Conservation (phyloP, 202 grass and related monocot genomes). For the Digitaria exilis region DNA sequence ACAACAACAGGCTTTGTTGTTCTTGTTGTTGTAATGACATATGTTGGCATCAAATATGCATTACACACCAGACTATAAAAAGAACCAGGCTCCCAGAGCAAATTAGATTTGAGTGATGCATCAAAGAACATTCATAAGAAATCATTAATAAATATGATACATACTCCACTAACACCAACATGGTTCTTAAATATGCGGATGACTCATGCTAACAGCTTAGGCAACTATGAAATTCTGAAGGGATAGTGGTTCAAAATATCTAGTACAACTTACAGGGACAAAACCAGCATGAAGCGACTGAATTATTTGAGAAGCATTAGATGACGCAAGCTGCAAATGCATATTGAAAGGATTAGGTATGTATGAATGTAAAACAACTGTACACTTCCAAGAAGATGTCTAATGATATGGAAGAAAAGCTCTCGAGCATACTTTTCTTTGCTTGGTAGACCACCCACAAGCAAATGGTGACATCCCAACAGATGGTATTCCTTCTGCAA, state of each 20-base stretch:
- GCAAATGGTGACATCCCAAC: slow-evolving; percentile 95
- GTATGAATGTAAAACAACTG: slow-evolving; percentile 17
- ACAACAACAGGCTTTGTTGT: neutral
- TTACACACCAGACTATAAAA: neutral
- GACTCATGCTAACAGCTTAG: slow-evolving; percentile 8
- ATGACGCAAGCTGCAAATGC: slow-evolving; percentile 71
- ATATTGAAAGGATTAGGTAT: slow-evolving; percentile 4
- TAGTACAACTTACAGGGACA: slow-evolving; percentile 77
- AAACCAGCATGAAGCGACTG: slow-evolving; percentile 71
- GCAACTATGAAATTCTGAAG: slow-evolving; percentile 17
- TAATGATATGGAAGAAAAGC: slow-evolving; percentile 29
- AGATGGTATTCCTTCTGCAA: slow-evolving; percentile 93
- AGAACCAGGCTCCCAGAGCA: neutral
- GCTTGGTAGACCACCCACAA: slow-evolving; percentile 88
- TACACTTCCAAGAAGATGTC: neutral
- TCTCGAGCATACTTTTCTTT: slow-evolving; percentile 72
- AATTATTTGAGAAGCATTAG: slow-evolving; percentile 70
- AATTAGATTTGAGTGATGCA: slow-evolving; percentile 7
- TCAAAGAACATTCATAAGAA: neutral
- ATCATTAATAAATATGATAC: neutral
- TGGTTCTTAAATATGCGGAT: neutral
- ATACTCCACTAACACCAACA: neutral
- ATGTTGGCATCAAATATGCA: slow-evolving; percentile 11
- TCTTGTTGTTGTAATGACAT: neutral
- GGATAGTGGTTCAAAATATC: slow-evolving; percentile 31